These are phyloP conservation scores for Zymoseptoria brevis DNA, from an alignment of 2,329 filamentous ascomycete species.

Conservation along the genomic window DNA sequence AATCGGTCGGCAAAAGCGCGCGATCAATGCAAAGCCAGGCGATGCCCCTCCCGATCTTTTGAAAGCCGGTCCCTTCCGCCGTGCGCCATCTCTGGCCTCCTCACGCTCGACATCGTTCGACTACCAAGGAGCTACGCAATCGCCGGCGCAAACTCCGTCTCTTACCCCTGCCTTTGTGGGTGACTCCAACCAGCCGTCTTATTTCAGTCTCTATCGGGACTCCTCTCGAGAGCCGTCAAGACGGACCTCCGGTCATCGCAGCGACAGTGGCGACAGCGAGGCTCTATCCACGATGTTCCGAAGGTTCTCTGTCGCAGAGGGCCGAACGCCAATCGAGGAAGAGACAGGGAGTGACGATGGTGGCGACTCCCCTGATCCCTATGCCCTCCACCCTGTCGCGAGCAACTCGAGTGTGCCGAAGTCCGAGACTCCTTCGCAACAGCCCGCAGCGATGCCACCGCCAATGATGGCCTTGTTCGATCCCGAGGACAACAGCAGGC, in stretches of 20 bases:
- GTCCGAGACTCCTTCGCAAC: slow-evolving; percentile 51
- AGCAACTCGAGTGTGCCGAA: slow-evolving; percentile 39
- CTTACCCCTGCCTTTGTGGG: slow-evolving; percentile 69
- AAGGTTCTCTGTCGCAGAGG: slow-evolving; percentile 52
- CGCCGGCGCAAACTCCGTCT: slow-evolving; percentile 74
- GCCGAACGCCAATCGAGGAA: slow-evolving; percentile 63
- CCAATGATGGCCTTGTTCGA: slow-evolving; percentile 92
- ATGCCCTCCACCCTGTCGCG: slow-evolving; percentile 53
- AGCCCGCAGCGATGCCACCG: slow-evolving; percentile 70
- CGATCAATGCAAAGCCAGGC: slow-evolving; percentile 65
- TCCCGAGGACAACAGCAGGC: slow-evolving; percentile 82
- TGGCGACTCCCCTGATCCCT: slow-evolving; percentile 65
- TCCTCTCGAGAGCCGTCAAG: slow-evolving; percentile 50
- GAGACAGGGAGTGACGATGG: slow-evolving; percentile 62
- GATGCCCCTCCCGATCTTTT: slow-evolving; percentile 88
- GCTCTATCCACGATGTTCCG: slow-evolving; percentile 72
- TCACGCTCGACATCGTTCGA: slow-evolving; percentile 93
- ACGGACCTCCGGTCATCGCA: slow-evolving; percentile 72
- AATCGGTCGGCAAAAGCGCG: slow-evolving; percentile 90
- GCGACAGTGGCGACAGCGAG: slow-evolving; percentile 88
- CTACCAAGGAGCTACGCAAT: slow-evolving; percentile 63
- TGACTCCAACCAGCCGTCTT: slow-evolving; percentile 75
- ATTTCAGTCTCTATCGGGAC: slow-evolving; percentile 71
- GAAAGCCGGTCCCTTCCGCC: slow-evolving; percentile 83
- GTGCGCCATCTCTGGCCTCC: slow-evolving; percentile 75